Evolutionary conservation across 169 alveolate species (phyloP).

Genomic region (Condylostoma magnum): DNA sequence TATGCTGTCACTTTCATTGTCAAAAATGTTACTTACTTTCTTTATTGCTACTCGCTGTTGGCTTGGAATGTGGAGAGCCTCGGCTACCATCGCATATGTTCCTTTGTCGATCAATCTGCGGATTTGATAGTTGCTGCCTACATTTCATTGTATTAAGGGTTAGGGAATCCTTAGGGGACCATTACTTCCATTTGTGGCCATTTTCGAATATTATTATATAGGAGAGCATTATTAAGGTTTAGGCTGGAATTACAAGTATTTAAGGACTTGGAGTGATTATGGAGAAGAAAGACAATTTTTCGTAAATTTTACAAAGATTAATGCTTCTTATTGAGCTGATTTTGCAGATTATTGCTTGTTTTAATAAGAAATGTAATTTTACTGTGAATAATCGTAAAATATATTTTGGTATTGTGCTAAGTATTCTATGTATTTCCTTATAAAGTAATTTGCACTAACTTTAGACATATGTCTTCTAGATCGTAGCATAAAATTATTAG

Average conservation of each 20-base stretch:
- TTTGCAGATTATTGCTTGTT: no score
- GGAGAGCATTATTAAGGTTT: neutral
- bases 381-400: no score
- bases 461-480: no score
- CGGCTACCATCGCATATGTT: conserved; percentile 16
- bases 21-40: conserved; percentile 93
- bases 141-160: conserved; percentile 8
- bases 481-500: no score
- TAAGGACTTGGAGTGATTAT: neutral
- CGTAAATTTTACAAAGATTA: no score
- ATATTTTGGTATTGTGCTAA: no score
- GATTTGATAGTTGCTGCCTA: conserved; percentile 21
- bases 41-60: conserved; percentile 91
- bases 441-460: no score
- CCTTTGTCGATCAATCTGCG: conserved; percentile 14
- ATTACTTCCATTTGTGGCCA: conserved; percentile 21
- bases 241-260: neutral
- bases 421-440: no score
- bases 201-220: neutral
- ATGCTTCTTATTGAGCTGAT: no score
- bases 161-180: conserved; percentile 29
- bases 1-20: conserved; percentile 95
- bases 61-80: conserved; percentile 12
- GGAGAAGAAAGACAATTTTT: no score
- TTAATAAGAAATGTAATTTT: no score